Percentiles rank a stretch among this genome's conserved stretches.
Conservation (phyloP, 2,329 filamentous ascomycete genomes). For the Chlorencoelia australis region DNA sequence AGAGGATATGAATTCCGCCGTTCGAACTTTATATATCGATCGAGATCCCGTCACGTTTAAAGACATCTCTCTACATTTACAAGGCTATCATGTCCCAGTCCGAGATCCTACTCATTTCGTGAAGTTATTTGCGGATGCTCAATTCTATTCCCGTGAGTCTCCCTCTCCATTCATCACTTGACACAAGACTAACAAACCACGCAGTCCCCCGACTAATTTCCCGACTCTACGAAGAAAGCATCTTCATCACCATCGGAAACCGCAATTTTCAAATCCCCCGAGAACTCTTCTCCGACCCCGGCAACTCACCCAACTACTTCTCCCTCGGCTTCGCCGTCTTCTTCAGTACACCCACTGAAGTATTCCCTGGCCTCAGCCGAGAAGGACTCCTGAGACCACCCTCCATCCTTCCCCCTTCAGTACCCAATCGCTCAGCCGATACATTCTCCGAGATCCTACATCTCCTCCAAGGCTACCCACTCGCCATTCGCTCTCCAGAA, state of each 20-base stretch:
- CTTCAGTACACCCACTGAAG: constrained; percentile 68
- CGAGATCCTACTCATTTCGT: constrained; percentile 81
- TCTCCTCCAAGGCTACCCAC: constrained; percentile 71
- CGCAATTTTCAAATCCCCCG: constrained; percentile 83
- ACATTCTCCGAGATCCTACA: constrained; percentile 76
- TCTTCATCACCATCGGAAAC: constrained; percentile 85
- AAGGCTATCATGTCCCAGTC: constrained; percentile 81
- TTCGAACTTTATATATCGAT: constrained; percentile 89
- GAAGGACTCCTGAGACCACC: constrained; percentile 75
- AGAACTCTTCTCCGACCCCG: constrained; percentile 73
- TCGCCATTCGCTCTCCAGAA: constrained; percentile 63
- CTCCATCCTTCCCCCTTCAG: constrained; percentile 70
- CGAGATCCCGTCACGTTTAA: constrained; percentile 81
- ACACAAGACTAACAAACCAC: constrained; percentile 10
- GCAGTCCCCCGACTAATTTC: constrained; percentile 79
- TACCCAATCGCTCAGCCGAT: constrained; percentile 73
- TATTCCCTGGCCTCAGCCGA: constrained; percentile 78
- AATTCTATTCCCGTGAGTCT: constrained; percentile 74
- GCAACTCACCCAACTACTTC: constrained; percentile 94
- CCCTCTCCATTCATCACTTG: not conserved
- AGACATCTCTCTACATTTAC: constrained; percentile 82
- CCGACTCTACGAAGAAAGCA: constrained; percentile 82
- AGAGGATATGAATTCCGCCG: constrained; percentile 23
- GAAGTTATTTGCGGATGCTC: constrained; percentile 84
- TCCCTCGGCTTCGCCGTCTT: constrained; percentile 81